Evolutionary conservation across 176 grass and related monocot species (phyloP).

Genomic region (Carex pumila): DNA sequence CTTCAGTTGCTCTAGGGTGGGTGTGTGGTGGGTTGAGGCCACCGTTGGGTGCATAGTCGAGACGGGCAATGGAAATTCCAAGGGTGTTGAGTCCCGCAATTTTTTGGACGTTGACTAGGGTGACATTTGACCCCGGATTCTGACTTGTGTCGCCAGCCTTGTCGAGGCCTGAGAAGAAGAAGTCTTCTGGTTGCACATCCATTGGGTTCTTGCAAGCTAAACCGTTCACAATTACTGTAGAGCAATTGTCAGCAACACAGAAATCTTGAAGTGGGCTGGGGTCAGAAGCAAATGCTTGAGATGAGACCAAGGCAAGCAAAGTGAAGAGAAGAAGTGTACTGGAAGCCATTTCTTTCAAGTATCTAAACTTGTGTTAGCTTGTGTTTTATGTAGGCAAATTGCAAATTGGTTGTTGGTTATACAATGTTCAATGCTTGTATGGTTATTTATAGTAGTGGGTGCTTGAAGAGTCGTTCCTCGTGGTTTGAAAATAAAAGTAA

Average conservation of each 20-base stretch:
- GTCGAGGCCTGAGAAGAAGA: too few species aligned
- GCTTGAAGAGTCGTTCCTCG: neutral
- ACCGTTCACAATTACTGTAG: too few species aligned
- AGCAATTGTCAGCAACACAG: too few species aligned
- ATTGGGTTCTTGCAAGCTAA: too few species aligned
- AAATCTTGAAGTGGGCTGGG: slow-evolving; percentile 14
- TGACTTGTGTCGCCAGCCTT: too few species aligned
- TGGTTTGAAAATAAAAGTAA: neutral
- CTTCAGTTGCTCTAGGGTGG: neutral
- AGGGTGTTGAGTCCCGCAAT: neutral
- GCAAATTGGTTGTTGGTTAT: neutral
- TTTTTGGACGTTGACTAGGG: neutral
- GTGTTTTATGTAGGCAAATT: neutral
- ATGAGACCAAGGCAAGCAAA: neutral
- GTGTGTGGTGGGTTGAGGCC: neutral
- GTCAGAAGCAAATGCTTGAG: slow-evolving; percentile 35
- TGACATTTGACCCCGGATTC: neutral
- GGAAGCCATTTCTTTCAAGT: neutral
- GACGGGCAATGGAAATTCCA: neutral
- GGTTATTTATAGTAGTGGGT: too few species aligned
- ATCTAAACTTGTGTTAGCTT: neutral
- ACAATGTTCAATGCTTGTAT: neutral
- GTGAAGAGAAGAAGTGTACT: neutral
- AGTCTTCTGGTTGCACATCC: too few species aligned
- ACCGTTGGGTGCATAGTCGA: neutral